Conservation (phyloP, 257 asterid genomes). For the Vinca minor region DNA sequence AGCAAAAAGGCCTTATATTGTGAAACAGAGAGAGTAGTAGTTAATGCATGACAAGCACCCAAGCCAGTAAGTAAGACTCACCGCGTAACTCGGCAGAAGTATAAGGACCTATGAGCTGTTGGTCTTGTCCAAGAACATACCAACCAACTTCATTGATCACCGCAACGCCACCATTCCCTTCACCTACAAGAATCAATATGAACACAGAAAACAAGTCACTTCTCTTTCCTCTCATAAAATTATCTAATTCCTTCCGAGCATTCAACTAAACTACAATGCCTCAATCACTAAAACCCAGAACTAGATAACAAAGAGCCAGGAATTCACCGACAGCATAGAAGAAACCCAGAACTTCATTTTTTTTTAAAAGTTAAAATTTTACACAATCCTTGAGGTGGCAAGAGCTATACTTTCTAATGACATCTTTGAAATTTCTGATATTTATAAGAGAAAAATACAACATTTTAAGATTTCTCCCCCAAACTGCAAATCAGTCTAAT, state of each 20-base stretch:
- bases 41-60: constrained; percentile 1
- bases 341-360: no score
- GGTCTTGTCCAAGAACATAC: constrained; percentile 75
- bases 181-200: constrained; percentile 21
- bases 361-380: no score
- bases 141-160: constrained; percentile 55
- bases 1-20: no score
- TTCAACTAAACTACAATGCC: neutral
- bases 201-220: neutral
- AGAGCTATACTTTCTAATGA: no score
- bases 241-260: neutral
- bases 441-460: no score
- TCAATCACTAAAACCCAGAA: no score
- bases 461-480: no score
- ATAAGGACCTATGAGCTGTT: constrained; percentile 75
- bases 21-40: no score
- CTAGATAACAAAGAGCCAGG: neutral
- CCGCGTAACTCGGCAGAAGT: constrained; percentile 70
- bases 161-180: constrained; percentile 24
- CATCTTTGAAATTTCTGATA: no score
- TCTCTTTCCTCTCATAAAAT: neutral
- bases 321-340: neutral
- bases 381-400: no score
- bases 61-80: constrained; percentile 21
- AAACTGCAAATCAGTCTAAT: neutral